Base-by-base conservation (phyloP, 495 filamentous ascomycete species). In the Talaromyces adpressus region DNA sequence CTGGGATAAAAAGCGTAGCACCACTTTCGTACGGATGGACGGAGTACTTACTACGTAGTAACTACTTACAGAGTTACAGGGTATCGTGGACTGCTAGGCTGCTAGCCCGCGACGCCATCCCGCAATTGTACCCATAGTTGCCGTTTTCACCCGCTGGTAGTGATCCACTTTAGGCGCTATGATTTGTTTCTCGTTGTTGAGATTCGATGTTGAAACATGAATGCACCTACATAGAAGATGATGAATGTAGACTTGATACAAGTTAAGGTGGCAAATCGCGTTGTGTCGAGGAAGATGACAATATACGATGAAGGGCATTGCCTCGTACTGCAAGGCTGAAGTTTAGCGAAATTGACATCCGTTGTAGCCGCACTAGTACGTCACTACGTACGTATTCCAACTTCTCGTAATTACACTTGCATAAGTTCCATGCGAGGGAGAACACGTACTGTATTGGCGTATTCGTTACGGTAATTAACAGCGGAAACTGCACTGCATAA, bases 31-130 rank as follows among this genome's bases (percentile, higher is more conserved):
- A 36, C 36, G 12, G 36, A 41, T 16, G 36, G 36, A 41, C 36
- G 36, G 36, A 41, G 36, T 41, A 16, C 36, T 6, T 29, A 29
- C 29, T 29, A 29, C 25, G 25, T 27, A 27, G 25, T n/a, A n/a
- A n/a, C n/a, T n/a, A n/a, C n/a, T n/a, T n/a, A n/a, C n/a, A n/a
- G n/a, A n/a, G n/a, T n/a, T n/a, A n/a, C 36, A 41, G 36, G 36
- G 36, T 16, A 16, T 14, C 16, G 36, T 16, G 36, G 32, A 11
- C 9, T 58, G 16, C 27, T 1, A 27, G 29, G 6, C 29, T 30
- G 27, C 30, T 34, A 59, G 57, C 30, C 27, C 57, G 57, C 34
- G 57, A 59, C 57, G 57, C 57, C 57, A 59, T 59, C 57, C 57
- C 57, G 57, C 57, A 59, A 27, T 3, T 34, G 27, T 36, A 59